Conservation (phyloP, 2,329 filamentous ascomycete species). For the Nothopassalora personata region DNA sequence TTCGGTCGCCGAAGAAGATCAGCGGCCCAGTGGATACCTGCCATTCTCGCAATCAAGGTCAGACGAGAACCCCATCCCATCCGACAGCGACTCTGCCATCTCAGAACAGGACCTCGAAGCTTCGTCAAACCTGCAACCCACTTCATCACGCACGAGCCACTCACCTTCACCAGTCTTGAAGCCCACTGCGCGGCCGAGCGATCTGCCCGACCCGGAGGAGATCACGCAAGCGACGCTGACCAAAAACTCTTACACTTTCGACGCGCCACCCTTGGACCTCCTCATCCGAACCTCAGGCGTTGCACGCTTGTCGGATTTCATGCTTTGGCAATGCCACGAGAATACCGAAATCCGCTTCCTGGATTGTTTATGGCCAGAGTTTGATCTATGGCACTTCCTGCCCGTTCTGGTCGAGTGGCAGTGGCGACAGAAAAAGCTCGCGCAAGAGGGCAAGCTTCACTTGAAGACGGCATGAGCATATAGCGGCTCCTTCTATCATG, state of each 20-base stretch:
- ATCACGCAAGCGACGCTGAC: constrained; percentile 80
- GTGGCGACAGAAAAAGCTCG: constrained; percentile 49
- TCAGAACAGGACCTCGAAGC: constrained; percentile 27
- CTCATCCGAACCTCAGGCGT: constrained; percentile 91
- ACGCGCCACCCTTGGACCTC: constrained; percentile 81
- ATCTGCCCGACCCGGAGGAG: constrained; percentile 68
- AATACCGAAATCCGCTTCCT: constrained; percentile 89
- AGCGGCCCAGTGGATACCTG: background rate
- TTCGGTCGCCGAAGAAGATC: constrained; percentile 34
- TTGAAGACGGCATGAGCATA: constrained; percentile 9
- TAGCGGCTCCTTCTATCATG: background rate
- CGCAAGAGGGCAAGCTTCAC: constrained; percentile 20
- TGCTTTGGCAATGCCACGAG: constrained; percentile 97
- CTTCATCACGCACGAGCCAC: constrained; percentile 34
- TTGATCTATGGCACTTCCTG: constrained; percentile 87
- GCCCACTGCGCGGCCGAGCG: constrained; percentile 24
- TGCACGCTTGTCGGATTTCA: constrained; percentile 88
- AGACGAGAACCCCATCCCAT: constrained; percentile 11
- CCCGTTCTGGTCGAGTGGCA: constrained; percentile 91
- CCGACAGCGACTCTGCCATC: constrained; percentile 20
- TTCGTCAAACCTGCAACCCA: constrained; percentile 33
- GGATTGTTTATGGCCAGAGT: constrained; percentile 90
- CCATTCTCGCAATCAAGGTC: constrained; percentile 1
- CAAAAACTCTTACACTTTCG: constrained; percentile 80
- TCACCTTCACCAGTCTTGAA: constrained; percentile 37